Percentiles rank a stretch among this genome's conserved stretches.
These are phyloP conservation scores for Epichloe bromicola DNA, from an alignment of 2,329 filamentous ascomycete genomes.

Conservation along the genomic window DNA sequence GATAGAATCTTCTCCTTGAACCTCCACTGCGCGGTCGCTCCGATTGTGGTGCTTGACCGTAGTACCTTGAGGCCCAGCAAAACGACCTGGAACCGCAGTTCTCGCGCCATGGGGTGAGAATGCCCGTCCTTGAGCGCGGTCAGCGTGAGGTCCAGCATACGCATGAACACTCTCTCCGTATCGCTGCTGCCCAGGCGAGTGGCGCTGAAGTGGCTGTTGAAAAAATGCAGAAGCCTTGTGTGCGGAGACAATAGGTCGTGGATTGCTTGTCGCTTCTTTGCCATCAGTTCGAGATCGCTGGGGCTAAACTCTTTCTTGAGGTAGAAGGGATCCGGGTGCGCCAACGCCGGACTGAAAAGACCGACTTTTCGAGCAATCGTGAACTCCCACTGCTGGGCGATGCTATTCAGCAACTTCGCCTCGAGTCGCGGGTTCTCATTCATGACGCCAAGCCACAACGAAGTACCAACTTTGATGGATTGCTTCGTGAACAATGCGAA, in stretches of 20 bases:
- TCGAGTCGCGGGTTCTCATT: conserved; percentile 89
- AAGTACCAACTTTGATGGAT: conserved; percentile 89
- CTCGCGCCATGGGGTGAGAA: conserved; percentile 75
- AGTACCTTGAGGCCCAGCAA: conserved; percentile 72
- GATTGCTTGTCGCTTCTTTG: conserved; percentile 62
- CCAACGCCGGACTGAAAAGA: conserved; percentile 62
- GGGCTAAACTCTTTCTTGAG: conserved; percentile 86
- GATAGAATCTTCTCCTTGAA: conserved; percentile 83
- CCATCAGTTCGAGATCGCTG: conserved; percentile 63
- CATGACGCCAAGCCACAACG: conserved; percentile 91
- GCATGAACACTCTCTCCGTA: conserved; percentile 67
- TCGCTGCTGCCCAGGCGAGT: conserved; percentile 75
- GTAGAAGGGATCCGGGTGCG: conserved; percentile 79
- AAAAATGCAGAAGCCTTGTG: conserved; percentile 71
- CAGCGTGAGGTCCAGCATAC: conserved; percentile 68
- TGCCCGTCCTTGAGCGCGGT: conserved; percentile 57
- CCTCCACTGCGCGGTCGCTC: conserved; percentile 56
- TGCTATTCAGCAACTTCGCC: conserved; percentile 70
- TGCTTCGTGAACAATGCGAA: conserved; percentile 90
- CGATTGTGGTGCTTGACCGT: conserved; percentile 54
- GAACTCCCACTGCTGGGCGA: conserved; percentile 81
- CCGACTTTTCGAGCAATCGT: conserved; percentile 67
- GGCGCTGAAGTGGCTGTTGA: conserved; percentile 90
- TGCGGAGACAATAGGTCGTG: conserved; percentile 82
- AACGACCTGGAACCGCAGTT: conserved; percentile 81